phyloP scores from a whole-genome alignment of 208 protist genomes.

The Sergeia podlipaevii region DNA sequence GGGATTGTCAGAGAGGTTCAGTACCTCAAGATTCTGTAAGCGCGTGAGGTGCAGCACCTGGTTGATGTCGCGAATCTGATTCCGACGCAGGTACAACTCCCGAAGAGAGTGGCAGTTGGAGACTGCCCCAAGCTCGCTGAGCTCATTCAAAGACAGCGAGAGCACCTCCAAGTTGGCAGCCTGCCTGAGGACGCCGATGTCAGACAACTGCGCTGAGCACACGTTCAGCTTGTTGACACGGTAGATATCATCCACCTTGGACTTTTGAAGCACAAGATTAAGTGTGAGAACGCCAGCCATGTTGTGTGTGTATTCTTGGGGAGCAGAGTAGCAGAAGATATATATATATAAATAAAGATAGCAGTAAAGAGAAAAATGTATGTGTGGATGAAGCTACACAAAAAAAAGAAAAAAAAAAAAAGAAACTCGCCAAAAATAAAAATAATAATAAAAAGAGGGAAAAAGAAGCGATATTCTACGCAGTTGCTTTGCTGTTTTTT shows the following conservation, averaged over 20 bases:
- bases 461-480: slow-evolving; percentile 4
- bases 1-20: slow-evolving; percentile 84
- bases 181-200: slow-evolving; percentile 78
- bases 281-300: slow-evolving; percentile 84
- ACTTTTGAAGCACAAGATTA: slow-evolving; percentile 79
- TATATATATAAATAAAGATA: no score
- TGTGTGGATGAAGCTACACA: neutral
- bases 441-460: slow-evolving; percentile 18
- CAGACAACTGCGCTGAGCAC: slow-evolving; percentile 72
- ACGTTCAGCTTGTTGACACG: slow-evolving; percentile 87
- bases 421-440: slow-evolving; percentile 17
- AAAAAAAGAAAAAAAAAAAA: slow-evolving; percentile 16
- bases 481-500: neutral
- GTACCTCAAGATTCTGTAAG: slow-evolving; percentile 55
- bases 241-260: slow-evolving; percentile 72
- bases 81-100: slow-evolving; percentile 86
- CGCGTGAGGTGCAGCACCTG: slow-evolving; percentile 83
- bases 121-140: slow-evolving; percentile 71
- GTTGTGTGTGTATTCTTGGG: no score
- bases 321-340: no score
- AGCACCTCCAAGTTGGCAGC: slow-evolving; percentile 74
- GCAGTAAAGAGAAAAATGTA: neutral
- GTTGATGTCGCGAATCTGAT: slow-evolving; percentile 82
- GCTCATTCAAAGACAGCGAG: slow-evolving; percentile 84
- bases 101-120: slow-evolving; percentile 53